phyloP scores from a whole-genome alignment of 495 filamentous ascomycete genomes.

The Monascus purpureus region DNA sequence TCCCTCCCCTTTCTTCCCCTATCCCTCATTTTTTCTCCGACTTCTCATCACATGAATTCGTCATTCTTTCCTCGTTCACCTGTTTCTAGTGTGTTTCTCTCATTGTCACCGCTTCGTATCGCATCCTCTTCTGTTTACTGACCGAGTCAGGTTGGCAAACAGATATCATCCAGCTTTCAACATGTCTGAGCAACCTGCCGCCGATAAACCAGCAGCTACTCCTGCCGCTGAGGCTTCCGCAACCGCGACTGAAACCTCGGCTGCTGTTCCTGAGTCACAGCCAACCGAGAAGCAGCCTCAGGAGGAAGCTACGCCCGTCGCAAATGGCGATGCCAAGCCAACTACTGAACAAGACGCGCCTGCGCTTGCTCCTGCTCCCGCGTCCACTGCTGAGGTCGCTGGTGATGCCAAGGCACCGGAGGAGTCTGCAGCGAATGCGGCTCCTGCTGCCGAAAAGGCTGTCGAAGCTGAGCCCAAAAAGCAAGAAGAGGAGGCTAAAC shows the following conservation, averaged over 20 bases:
- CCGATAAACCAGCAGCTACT: slow-evolving; percentile 4
- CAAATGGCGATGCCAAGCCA: slow-evolving; percentile 4
- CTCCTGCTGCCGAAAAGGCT: slow-evolving; percentile 2
- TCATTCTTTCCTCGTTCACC: no score
- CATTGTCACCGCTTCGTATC: no score
- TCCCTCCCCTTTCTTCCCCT: no score
- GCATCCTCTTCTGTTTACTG: background rate
- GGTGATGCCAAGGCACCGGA: no score
- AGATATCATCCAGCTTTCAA: background rate
- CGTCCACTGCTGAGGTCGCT: slow-evolving; percentile 1
- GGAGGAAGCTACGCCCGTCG: background rate
- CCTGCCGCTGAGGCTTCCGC: slow-evolving; percentile 8
- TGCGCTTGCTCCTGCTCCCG: slow-evolving; percentile 2
- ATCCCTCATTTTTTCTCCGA: no score
- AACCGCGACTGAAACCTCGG: background rate
- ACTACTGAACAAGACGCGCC: slow-evolving; percentile 4
- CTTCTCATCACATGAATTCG: no score
- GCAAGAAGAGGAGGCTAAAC: slow-evolving; percentile 8
- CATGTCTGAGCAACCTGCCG: slow-evolving; percentile 3
- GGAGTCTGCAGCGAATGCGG: slow-evolving; percentile 4
- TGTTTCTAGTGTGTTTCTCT: no score
- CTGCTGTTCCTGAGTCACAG: slow-evolving; percentile 1
- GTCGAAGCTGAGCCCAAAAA: slow-evolving; percentile 8
- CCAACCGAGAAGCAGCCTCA: slow-evolving; percentile 4
- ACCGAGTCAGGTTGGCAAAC: slow-evolving; percentile 1